phyloP scores from a whole-genome alignment of 2,329 filamentous ascomycete species.

The Ceratocystis destructans region DNA sequence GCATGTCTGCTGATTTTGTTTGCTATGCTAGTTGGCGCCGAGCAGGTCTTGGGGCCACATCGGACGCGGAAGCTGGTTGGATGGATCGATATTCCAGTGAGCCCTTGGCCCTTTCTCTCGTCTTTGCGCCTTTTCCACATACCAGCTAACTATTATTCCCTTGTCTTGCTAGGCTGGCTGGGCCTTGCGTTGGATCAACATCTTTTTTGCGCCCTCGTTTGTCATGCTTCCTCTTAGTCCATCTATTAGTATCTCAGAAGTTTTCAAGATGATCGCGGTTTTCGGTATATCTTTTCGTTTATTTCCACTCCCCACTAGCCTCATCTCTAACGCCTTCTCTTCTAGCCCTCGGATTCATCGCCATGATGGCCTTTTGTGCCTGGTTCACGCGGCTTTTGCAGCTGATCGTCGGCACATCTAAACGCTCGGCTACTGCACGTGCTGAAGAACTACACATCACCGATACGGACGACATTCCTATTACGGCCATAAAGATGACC shows the following conservation, averaged over 20 bases:
- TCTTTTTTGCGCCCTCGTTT: conserved; percentile 47
- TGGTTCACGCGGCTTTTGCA: conserved; percentile 43
- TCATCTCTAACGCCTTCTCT: background rate
- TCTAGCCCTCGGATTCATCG: conserved; percentile 41
- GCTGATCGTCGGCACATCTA: conserved; percentile 37
- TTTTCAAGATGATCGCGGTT: conserved; percentile 45
- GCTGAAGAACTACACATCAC: conserved; percentile 33
- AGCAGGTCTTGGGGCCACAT: conserved; percentile 35
- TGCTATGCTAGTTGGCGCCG: conserved; percentile 34
- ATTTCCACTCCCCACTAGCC: background rate
- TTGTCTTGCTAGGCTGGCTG: conserved; percentile 36
- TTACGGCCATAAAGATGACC: conserved; percentile 24
- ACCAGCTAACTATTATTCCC: background rate
- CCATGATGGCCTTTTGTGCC: conserved; percentile 39
- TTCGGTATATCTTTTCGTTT: conserved; percentile 33
- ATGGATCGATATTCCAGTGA: conserved; percentile 41
- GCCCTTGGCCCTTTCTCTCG: conserved; percentile 15
- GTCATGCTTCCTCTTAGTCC: conserved; percentile 44
- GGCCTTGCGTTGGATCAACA: conserved; percentile 44
- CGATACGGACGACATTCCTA: conserved; percentile 35
- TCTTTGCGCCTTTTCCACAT: background rate
- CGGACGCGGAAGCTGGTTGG: conserved; percentile 35
- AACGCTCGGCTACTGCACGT: conserved; percentile 37
- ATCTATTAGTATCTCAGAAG: conserved; percentile 38
- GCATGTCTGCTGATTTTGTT: conserved; percentile 44